Evolutionary conservation across 805 yeast species (phyloP), one percentile per base, ranked within the genome.

Genomic region (Geotrichum ghanense): DNA sequence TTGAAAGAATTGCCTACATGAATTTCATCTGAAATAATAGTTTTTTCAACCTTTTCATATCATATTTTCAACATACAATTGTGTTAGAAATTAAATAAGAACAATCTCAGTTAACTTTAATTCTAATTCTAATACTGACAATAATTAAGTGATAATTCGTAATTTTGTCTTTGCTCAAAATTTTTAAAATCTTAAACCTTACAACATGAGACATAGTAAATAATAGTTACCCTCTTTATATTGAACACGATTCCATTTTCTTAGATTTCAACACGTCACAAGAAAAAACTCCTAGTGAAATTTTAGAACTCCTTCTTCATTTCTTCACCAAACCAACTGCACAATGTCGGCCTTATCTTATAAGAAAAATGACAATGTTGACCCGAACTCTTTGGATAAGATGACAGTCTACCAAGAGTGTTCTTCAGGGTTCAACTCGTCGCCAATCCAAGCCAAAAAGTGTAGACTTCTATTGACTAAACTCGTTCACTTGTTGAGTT

Each of bases 371-470:
- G 96, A 88, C 60, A 87, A 83, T 62, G 62, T 76, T 47, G 85
- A 75, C 54, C 71, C 82, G 44, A 79, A 81, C 48, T 65, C 76
- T 56, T 94, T 95, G 48, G 97, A 92, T 68, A 89, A 89, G 68
- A 92, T 92, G 97, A 82, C 96, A 9, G 89, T 92, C 52, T 90
- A 83, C 65, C 98, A 92, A 68, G 95, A 89, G 63, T 89, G 97
- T 71, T 71, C 86, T 60, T 84, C 84, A 55, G 89, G 85, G 50
- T 92, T 92, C 75, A 90, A 89, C 69, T 86, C 89, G 53, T 75
- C 92, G 41, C 95, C 95, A 9, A 82, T 89, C 50, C 81, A 84
- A 57, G 84, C 97, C 22, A 83, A 81, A 56, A 83, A 83, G 66
- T 88, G 95, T 61, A 84, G 98, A 57, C 64, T 72, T 49, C 70